Base-by-base conservation (phyloP, 768 basidiomycete genomes). In the Lentinula edodes region DNA sequence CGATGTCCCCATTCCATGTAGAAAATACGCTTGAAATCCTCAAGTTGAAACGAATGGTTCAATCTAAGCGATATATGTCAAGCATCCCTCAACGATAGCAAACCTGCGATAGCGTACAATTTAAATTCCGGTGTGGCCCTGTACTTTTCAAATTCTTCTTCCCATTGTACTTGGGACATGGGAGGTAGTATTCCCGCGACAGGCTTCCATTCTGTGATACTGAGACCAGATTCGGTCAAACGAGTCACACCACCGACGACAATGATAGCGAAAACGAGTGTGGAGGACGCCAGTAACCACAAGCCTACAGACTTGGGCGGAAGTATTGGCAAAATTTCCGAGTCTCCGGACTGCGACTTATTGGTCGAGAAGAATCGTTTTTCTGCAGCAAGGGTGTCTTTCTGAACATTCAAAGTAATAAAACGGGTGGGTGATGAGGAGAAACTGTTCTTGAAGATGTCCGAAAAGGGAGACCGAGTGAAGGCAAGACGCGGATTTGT, bases 1-100 rank as follows among this genome's bases (percentile, higher is more conserved):
- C 97, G 91, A 74, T 99, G 97, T 5, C 85, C 84, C 93, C 95
- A 99, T 81, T 99, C 97, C 96, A 95, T 95, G 76, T 89, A 90
- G 74, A 95, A 99, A 62, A 99, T 98, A 63, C 83, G 83, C 74
- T 99, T 98, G 80, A 99, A 99, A 69, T 98, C 90, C 34, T 87
- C 80, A 60, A 98, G 75, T 35, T 87, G 85, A 60, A 97, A 95
- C 9, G 88, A 85, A 62, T 92, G 89, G 72, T 99, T 99, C 64
- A 95, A 76, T 69, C 95, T 98, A 69, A 50, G 52, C 48, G 35
- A 59, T 53, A 56, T 65, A 62, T 54, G 39, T 46, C 34, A 51
- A 61, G n/a, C 6, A 38, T 7, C 41, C 15, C 58, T 42, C 41
- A 36, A 39, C 23, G 48, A 36, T 51, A 38, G 5, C 41, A 60